Base-by-base conservation (phyloP, 2,329 filamentous ascomycete species). In the Curvularia spicifera region DNA sequence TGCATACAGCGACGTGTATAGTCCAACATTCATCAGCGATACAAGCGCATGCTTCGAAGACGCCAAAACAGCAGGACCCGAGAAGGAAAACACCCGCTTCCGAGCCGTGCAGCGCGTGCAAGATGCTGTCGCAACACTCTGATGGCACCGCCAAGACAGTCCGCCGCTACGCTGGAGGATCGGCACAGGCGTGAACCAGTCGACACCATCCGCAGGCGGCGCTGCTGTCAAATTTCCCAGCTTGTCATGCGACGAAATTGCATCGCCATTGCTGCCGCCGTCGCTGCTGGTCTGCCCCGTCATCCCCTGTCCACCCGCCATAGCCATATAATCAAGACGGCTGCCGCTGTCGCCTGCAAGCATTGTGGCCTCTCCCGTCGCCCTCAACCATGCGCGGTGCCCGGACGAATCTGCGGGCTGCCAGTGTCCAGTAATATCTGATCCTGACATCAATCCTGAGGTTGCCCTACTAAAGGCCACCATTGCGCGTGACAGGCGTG, bases 291-390 rank as follows among this genome's bases (percentile, higher is more conserved):
- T 53, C 56, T 50, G 28, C 43, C 31, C 29, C 52, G 4, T 12
- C 18, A 44, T 49, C 44, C 56, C 40, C 56, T 58, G 51, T 31
- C 9, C 40, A 61, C 40, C 57, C 39, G 49, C 52, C 51, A 48
- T 26, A 44, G 24, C 9, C 26, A 46, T 18, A 57, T 46, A 58
- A 53, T 18, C 31, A 63, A 64, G 61, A 64, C 64, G 69, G 64
- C 71, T 64, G 51, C 63, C 58, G 51, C 60, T 63, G 66, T 65
- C 61, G 65, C 61, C 65, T 60, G 61, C 57, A 61, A 61, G 56
- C 66, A 71, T 69, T 66, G 73, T 77, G 74, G 73, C 75, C 64
- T 68, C 69, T 68, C 62, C 66, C 65, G 52, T 59, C 63, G 57
- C 61, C 35, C 51, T 60, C 70, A 68, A 74, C 64, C 68, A 76